Evolutionary conservation across 768 basidiomycete genomes (phyloP).

Genomic region (Termitomyces sp.): DNA sequence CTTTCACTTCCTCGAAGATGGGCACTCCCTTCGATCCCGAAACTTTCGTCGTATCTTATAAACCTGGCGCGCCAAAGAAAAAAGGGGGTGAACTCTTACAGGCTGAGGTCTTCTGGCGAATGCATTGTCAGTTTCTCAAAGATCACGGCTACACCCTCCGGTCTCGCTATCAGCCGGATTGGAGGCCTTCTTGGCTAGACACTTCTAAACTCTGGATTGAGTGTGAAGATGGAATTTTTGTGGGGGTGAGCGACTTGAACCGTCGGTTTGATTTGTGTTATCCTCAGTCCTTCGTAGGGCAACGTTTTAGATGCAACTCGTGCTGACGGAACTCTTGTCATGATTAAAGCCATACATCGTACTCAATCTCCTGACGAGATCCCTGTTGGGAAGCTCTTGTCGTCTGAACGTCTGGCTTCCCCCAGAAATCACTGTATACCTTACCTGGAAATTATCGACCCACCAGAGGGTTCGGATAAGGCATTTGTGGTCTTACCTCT

Average conservation of each 20-base stretch:
- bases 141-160: constrained; percentile 5
- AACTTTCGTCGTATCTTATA: neutral
- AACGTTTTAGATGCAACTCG: neutral
- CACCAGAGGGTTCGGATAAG: constrained; percentile 12
- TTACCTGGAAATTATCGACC: constrained; percentile 14
- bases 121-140: constrained; percentile 3
- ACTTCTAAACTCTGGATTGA: neutral
- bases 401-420: neutral
- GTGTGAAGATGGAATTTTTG: constrained; percentile 5
- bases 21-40: neutral
- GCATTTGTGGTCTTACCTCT: neutral
- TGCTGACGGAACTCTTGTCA: neutral
- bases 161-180: constrained; percentile 4
- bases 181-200: constrained; percentile 6
- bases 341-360: neutral
- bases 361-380: neutral
- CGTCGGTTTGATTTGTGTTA: neutral
- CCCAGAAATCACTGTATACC: constrained; percentile 30
- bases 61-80: neutral
- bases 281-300: neutral
- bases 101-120: neutral
- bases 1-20: neutral
- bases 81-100: neutral
- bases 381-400: neutral
- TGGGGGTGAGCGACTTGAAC: neutral